Percentiles rank a stretch among this genome's conserved stretches.
Conservation (phyloP, 352 stramenopile genomes). For the Phytophthora pistaciae region DNA sequence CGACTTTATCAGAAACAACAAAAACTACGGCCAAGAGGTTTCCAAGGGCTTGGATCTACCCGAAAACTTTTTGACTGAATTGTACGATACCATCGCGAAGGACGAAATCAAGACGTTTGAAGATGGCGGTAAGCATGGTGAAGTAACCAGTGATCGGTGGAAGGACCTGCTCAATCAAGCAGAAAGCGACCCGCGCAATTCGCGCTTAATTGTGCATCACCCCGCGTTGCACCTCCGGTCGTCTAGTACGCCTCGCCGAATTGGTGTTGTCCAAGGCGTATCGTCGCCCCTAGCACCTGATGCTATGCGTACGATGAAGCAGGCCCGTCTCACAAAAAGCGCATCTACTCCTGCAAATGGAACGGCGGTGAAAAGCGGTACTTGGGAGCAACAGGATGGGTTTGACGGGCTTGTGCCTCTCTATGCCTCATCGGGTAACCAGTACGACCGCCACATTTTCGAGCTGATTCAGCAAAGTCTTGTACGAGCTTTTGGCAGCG, state of each 20-base stretch:
- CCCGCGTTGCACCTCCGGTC: slow-evolving; percentile 36
- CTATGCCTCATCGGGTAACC: slow-evolving; percentile 37
- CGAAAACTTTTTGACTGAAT: slow-evolving; percentile 74
- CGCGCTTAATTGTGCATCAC: slow-evolving; percentile 70
- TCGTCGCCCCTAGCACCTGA: slow-evolving; percentile 25
- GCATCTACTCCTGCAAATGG: slow-evolving; percentile 26
- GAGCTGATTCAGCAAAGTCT: slow-evolving; percentile 64
- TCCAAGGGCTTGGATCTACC: slow-evolving; percentile 75
- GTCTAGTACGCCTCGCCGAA: slow-evolving; percentile 28
- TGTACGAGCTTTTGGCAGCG: slow-evolving; percentile 66
- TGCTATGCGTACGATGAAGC: slow-evolving; percentile 38
- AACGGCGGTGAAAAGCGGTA: slow-evolving; percentile 17
- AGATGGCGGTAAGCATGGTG: slow-evolving; percentile 77
- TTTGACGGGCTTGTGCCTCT: slow-evolving; percentile 18
- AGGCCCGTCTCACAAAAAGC: slow-evolving; percentile 30
- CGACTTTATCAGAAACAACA: slow-evolving; percentile 92
- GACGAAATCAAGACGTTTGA: slow-evolving; percentile 88
- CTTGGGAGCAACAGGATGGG: slow-evolving; percentile 14
- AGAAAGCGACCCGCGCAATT: slow-evolving; percentile 68
- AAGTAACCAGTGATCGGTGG: slow-evolving; percentile 84
- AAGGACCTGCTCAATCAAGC: slow-evolving; percentile 82
- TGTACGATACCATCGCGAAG: slow-evolving; percentile 79
- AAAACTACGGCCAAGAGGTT: slow-evolving; percentile 90
- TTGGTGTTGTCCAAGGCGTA: slow-evolving; percentile 13
- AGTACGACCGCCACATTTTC: slow-evolving; percentile 82